These are phyloP conservation scores for Peronospora tabacina DNA, from an alignment of 352 stramenopile genomes.

Conservation along the genomic window DNA sequence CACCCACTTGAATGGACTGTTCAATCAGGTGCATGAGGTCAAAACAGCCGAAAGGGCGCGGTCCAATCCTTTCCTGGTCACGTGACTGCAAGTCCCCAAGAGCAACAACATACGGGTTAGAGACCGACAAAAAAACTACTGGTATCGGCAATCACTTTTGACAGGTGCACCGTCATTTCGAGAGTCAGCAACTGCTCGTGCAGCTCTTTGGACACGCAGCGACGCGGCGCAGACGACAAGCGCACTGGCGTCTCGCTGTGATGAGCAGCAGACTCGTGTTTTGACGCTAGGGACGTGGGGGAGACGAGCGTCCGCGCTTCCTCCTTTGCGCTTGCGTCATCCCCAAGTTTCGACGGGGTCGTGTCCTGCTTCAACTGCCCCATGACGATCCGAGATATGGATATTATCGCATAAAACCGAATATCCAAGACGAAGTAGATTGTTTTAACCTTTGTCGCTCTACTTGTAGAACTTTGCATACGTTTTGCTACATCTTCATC, in stretches of 20 bases:
- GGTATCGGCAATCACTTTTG: neutral
- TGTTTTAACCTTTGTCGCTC: neutral
- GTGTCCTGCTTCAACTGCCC: constrained; percentile 7
- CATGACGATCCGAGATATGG: constrained; percentile 2
- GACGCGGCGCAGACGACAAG: constrained; percentile 21
- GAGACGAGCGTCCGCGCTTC: constrained; percentile 24
- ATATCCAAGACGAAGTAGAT: neutral
- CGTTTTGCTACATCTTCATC: neutral
- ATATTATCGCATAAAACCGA: neutral
- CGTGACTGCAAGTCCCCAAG: constrained; percentile 27
- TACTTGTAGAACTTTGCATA: neutral
- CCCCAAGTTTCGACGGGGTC: constrained; percentile 2
- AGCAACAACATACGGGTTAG: neutral
- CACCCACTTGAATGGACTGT: constrained; percentile 66
- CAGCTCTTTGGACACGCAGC: constrained; percentile 62
- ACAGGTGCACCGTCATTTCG: constrained; percentile 38
- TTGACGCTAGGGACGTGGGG: constrained; percentile 5
- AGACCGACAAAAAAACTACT: neutral
- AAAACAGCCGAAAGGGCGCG: constrained; percentile 60
- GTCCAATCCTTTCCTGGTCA: constrained; percentile 48
- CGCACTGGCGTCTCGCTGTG: constrained; percentile 31
- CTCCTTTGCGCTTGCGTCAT: constrained; percentile 17
- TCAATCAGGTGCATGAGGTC: constrained; percentile 77
- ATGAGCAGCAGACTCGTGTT: neutral
- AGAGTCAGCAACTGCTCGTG: constrained; percentile 64